Evolutionary conservation across 108 stramenopile genomes (phyloP), one percentile per base, ranked within the genome.

Genomic region (Craspedostauros australis): DNA sequence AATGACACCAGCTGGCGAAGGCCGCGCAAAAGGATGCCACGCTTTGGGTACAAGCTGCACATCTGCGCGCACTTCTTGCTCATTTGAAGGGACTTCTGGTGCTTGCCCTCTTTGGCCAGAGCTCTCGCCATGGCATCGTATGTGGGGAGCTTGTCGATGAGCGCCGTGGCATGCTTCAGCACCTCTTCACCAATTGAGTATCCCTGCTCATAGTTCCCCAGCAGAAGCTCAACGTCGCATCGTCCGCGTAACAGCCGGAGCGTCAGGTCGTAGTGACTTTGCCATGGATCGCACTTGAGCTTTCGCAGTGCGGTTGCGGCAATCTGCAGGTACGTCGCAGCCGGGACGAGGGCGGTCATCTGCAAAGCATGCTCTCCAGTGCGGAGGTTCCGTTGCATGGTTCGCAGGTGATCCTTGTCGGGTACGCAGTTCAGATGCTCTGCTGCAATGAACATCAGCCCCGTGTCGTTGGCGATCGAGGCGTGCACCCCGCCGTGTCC

Each of bases 381-480:
- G 22, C n/a, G 8, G 29, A 57, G 39, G 31, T 68, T 68, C 36
- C 60, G 20, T 16, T 30, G n/a, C n/a, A n/a, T n/a, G n/a, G n/a
- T n/a, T n/a, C n/a, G n/a, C n/a, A n/a, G n/a, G n/a, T n/a, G n/a
- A n/a, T n/a, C n/a, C n/a, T n/a, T n/a, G n/a, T n/a, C n/a, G n/a
- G n/a, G n/a, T n/a, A n/a, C n/a, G n/a, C n/a, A n/a, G 34, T 68
- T 68, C 14, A 68, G 37, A 23, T 55, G 57, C 24, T 61, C 67
- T 3, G 67, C 52, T 7, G 67, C 67, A 11, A 49, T 54, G 61
- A 55, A 68, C 0, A 68, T 26, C 67, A 68, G 60, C 67, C 67
- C 60, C n/a, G n/a, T n/a, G n/a, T n/a, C n/a, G n/a, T n/a, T n/a
- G n/a, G n/a, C n/a, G n/a, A n/a, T n/a, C n/a, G n/a, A n/a, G n/a